A percentile compares a stretch with the other conserved stretches of the same genome.
phyloP scores from a whole-genome alignment of 2,329 filamentous ascomycete species.

The Penicillium sp. region DNA sequence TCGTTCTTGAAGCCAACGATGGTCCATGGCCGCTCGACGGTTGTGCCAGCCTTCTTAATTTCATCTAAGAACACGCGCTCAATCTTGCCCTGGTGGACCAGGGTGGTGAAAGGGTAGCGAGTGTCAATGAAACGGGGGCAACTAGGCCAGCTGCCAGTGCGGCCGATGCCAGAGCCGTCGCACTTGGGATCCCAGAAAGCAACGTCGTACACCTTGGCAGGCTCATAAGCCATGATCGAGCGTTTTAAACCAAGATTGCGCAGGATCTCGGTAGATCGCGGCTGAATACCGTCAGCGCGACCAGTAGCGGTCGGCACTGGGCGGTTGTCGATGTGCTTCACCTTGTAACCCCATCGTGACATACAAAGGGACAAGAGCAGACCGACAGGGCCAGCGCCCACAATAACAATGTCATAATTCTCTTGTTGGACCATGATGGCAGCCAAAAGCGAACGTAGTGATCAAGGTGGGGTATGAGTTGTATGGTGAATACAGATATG shows the following conservation, averaged over 20 bases:
- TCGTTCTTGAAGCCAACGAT: constrained; percentile 62
- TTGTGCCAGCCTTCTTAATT: constrained; percentile 57
- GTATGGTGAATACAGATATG: background rate
- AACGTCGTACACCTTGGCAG: constrained; percentile 76
- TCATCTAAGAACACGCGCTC: constrained; percentile 62
- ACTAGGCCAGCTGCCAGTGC: constrained; percentile 73
- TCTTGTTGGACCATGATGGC: constrained; percentile 40
- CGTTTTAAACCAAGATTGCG: constrained; percentile 88
- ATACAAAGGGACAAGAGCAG: constrained; percentile 84
- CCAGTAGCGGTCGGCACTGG: constrained; percentile 81
- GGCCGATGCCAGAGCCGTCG: constrained; percentile 53
- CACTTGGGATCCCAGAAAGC: constrained; percentile 62
- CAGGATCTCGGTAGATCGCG: constrained; percentile 79
- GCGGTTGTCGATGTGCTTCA: constrained; percentile 92
- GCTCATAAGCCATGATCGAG: constrained; percentile 80
- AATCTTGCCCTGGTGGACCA: constrained; percentile 62
- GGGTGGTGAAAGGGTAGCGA: constrained; percentile 62
- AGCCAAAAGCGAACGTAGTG: background rate
- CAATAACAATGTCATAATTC: constrained; percentile 70
- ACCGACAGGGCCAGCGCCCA: constrained; percentile 86
- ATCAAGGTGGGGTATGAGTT: background rate
- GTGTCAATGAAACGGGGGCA: constrained; percentile 78
- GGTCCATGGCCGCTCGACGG: constrained; percentile 60
- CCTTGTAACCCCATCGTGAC: constrained; percentile 88
- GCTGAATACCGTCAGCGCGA: constrained; percentile 88